phyloP scores from a whole-genome alignment of 2,329 filamentous ascomycete genomes.

The Colletotrichum sp. region DNA sequence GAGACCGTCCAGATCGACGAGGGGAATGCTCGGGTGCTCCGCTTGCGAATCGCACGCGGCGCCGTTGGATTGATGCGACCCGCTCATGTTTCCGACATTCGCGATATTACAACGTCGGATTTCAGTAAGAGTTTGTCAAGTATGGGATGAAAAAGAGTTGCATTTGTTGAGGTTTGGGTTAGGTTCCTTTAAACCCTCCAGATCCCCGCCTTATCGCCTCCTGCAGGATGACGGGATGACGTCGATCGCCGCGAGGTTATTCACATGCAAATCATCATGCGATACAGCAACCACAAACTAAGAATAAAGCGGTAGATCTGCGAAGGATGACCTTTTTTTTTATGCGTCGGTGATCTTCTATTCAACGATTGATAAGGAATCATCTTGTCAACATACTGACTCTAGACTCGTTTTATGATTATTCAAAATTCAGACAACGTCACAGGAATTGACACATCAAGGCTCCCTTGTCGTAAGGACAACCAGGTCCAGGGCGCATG shows the following conservation, averaged over 20 bases:
- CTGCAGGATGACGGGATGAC: not conserved
- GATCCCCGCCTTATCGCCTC: not conserved
- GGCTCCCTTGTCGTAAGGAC: not conserved
- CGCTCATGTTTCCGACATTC: not conserved
- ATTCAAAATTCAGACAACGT: not conserved
- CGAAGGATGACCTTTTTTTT: not conserved
- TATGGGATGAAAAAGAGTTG: not conserved
- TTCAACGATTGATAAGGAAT: not conserved
- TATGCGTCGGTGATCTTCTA: fast-evolving
- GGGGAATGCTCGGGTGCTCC: not conserved
- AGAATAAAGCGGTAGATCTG: not conserved
- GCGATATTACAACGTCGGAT: not conserved
- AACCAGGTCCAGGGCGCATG: not conserved
- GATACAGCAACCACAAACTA: not conserved
- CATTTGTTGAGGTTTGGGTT: not conserved
- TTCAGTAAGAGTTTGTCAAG: fast-evolving
- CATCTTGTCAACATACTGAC: not conserved
- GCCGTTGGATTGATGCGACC: not conserved
- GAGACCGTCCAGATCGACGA: not conserved
- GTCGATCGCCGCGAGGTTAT: not conserved
- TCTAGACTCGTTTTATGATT: not conserved
- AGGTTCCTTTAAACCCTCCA: not conserved
- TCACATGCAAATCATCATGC: not conserved
- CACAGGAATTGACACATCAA: not conserved
- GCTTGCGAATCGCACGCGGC: not conserved